Conservation (phyloP, 2,329 filamentous ascomycete species). For the Cladosporium sp. region DNA sequence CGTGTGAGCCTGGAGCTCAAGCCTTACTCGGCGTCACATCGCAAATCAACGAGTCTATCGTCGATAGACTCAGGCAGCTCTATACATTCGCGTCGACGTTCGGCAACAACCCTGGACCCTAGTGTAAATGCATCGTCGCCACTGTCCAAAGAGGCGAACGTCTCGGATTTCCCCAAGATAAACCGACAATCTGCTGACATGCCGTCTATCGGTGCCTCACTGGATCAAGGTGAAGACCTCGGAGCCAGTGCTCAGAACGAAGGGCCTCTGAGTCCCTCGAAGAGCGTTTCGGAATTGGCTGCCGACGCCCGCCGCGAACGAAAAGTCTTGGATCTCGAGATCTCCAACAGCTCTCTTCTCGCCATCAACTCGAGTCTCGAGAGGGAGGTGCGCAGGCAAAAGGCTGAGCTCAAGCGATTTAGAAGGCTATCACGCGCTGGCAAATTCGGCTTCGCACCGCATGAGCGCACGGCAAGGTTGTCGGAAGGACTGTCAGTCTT, state of each 20-base stretch:
- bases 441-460: constrained; percentile 61
- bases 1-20: constrained; percentile 19
- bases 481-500: constrained; percentile 34
- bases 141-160: constrained; percentile 18
- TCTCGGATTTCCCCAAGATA: constrained; percentile 23
- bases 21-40: constrained; percentile 28
- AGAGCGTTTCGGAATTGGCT: constrained; percentile 71
- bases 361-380: constrained; percentile 95
- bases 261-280: constrained; percentile 38
- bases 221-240: constrained; percentile 23
- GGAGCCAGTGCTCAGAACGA: not conserved
- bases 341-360: constrained; percentile 90
- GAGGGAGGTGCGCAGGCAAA: constrained; percentile 87
- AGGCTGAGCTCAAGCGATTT: constrained; percentile 80
- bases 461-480: constrained; percentile 41
- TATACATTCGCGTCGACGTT: constrained; percentile 36
- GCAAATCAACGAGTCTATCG: constrained; percentile 45
- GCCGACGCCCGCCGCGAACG: constrained; percentile 87
- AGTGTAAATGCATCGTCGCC: constrained; percentile 16
- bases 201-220: constrained; percentile 34
- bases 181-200: constrained; percentile 25
- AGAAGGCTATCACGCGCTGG: constrained; percentile 83
- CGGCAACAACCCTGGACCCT: constrained; percentile 30
- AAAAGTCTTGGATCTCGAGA: constrained; percentile 94
- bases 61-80: constrained; percentile 47